Evolutionary conservation across 768 basidiomycete species (phyloP).

Genomic region (Tulasnella sp.): DNA sequence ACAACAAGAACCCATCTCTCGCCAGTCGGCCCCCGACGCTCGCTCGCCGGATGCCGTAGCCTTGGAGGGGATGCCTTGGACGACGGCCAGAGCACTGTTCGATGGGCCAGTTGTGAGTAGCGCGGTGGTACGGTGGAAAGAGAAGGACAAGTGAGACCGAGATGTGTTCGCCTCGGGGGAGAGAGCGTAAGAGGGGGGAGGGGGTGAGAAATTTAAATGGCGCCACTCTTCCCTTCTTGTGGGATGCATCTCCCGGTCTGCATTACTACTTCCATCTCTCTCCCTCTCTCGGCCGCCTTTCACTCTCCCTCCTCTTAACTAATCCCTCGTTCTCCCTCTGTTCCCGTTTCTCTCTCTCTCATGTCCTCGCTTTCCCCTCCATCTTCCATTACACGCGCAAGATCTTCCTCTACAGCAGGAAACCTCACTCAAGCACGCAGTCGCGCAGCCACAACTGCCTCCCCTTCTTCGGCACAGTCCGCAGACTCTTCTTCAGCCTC

Average conservation of each 20-base stretch:
- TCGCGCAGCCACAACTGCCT: constrained; percentile 9
- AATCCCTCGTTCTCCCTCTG: background rate
- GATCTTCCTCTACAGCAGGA: constrained; percentile 29
- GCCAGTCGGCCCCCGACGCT: background rate
- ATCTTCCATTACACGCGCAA: constrained; percentile 12
- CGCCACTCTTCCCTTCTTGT: constrained; percentile 9
- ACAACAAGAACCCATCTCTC: background rate
- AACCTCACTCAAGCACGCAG: constrained; percentile 26
- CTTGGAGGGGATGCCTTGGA: background rate
- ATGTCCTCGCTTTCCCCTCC: constrained; percentile 23
- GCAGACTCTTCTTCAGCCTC: constrained; percentile 40
- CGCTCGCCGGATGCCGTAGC: background rate
- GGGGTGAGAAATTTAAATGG: constrained; percentile 9
- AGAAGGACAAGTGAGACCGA: background rate
- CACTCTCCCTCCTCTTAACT: background rate
- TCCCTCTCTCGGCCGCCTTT: constrained; percentile 4
- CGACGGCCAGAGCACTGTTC: background rate
- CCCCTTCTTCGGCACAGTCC: constrained; percentile 41
- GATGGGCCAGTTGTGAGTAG: too few species aligned
- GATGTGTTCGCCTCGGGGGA: background rate
- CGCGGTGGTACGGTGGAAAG: background rate
- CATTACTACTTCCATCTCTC: constrained; percentile 4
- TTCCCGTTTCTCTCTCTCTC: background rate
- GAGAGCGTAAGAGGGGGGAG: background rate
- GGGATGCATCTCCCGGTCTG: constrained; percentile 14